A percentile compares a stretch with the other conserved stretches of the same genome.
Conservation (phyloP, 257 asterid genomes). For the Solanum piurae region DNA sequence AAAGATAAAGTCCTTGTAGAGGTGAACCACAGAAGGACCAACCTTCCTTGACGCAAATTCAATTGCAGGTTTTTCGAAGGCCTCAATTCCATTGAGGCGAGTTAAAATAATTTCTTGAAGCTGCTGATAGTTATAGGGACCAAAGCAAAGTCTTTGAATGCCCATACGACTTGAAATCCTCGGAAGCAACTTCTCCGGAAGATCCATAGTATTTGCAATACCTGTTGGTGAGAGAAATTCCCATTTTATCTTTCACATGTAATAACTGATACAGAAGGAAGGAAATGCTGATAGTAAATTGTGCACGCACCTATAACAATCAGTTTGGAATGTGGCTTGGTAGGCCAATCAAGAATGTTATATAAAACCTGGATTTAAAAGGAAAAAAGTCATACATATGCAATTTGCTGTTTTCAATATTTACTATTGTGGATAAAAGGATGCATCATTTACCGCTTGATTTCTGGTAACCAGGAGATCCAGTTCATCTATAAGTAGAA, state of each 20-base stretch:
- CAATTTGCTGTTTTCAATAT: neutral
- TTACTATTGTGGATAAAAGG: neutral
- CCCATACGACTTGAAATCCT: conserved; percentile 99
- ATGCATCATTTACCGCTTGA: conserved; percentile 51
- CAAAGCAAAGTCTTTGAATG: conserved; percentile 95
- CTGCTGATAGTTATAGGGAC: conserved; percentile 85
- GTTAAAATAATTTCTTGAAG: conserved; percentile 87
- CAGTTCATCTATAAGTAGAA: conserved; percentile 90
- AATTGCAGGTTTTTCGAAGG: conserved; percentile 78
- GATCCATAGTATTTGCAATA: conserved; percentile 99
- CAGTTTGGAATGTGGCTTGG: conserved; percentile 74
- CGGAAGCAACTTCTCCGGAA: conserved; percentile 94
- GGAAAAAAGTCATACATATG: neutral
- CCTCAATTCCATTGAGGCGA: conserved; percentile 76
- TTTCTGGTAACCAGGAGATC: conserved; percentile 91
- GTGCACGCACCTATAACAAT: conserved; percentile 63
- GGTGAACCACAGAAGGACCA: neutral
- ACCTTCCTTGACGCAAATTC: conserved; percentile 98
- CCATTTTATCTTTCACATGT: neutral
- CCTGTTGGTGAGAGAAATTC: conserved; percentile 37
- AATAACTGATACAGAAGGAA: neutral
- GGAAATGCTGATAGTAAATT: conserved; percentile 9
- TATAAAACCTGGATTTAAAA: conserved; percentile 56
- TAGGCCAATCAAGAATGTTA: conserved; percentile 98
- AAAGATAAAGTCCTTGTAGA: neutral